phyloP scores from a whole-genome alignment of 2,329 filamentous ascomycete genomes.

The Triangularia verruculosa region DNA sequence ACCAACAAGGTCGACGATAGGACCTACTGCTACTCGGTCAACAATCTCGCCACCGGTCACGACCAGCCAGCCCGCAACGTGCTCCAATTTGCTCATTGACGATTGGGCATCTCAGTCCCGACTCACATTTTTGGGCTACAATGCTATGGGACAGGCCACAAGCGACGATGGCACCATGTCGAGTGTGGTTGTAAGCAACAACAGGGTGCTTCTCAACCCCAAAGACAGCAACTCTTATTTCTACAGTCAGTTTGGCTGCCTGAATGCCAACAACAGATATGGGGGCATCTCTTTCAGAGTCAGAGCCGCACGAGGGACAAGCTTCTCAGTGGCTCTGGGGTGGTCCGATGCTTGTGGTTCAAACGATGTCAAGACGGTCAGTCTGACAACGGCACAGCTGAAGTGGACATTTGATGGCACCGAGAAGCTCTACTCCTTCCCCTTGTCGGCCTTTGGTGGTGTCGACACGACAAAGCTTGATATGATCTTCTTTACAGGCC shows the following conservation, averaged over 20 bases:
- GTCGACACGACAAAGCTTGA: constrained; percentile 52
- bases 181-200: constrained; percentile 50
- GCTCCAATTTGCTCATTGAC: constrained; percentile 42
- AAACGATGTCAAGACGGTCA: constrained; percentile 34
- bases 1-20: constrained; percentile 12
- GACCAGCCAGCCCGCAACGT: constrained; percentile 21
- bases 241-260: constrained; percentile 55
- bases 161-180: constrained; percentile 58
- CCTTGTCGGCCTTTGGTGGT: constrained; percentile 49
- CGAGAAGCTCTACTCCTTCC: constrained; percentile 57
- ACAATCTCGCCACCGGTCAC: constrained; percentile 17
- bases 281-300: constrained; percentile 56
- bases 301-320: constrained; percentile 50
- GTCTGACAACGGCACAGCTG: constrained; percentile 46
- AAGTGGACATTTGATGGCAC: constrained; percentile 60
- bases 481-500: constrained; percentile 48
- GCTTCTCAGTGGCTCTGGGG: constrained; percentile 51
- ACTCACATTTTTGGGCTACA: constrained; percentile 59
- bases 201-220: constrained; percentile 52
- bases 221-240: constrained; percentile 51
- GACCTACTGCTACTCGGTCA: constrained; percentile 15
- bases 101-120: constrained; percentile 62
- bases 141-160: constrained; percentile 52
- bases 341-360: constrained; percentile 45
- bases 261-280: constrained; percentile 48